Evolutionary conservation across 805 yeast species (phyloP), one percentile per base, ranked within the genome.

Genomic region (Wickerhamomyces strasburgensis): DNA sequence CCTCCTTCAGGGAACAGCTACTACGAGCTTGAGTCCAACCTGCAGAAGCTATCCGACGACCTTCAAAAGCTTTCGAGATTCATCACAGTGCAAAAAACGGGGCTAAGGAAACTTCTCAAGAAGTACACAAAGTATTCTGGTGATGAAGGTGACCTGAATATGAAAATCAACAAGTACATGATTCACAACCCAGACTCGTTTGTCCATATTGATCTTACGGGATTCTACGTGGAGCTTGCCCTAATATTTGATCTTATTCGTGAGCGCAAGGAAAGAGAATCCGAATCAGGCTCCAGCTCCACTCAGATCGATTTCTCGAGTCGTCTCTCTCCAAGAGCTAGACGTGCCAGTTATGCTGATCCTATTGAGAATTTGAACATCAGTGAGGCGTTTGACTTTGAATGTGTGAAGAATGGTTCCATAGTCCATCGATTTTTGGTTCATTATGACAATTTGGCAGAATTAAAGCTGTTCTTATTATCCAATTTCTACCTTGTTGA

Each of bases 21-120:
- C 27, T 38, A 41, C 35, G 62, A 54, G 56, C 56, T 42, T 10
- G 37, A 42, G 19, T 52, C 49, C 35, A 76, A 64, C 52, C 66
- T 62, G 52, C 66, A 52, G 33, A 61, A 46, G 43, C 70, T 68
- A 30, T 72, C 70, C 38, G 62, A 50, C 14, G 80, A 75, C 31
- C 62, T 83, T 19, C 84, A 80, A 49, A 73, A 79, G 43, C 61
- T 85, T 32, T 70, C 84, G n/a, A 68, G 86, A 43, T 85, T 81
- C 52, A 73, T 84, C 13, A 62, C 80, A 16, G 70, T 84, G 6
- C 95, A 85, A 53, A 78, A 80, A 51, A 78, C 86, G 3, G 94
- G 78, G 5, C 67, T 83, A 33, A 68, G 80, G 43, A 85, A 85
- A 60, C 69, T 85, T 34, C 65, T 85, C 50, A 85, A 86, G 61